Conservation (phyloP, 2,329 filamentous ascomycete species). For the Apiospora kogelbergensis region DNA sequence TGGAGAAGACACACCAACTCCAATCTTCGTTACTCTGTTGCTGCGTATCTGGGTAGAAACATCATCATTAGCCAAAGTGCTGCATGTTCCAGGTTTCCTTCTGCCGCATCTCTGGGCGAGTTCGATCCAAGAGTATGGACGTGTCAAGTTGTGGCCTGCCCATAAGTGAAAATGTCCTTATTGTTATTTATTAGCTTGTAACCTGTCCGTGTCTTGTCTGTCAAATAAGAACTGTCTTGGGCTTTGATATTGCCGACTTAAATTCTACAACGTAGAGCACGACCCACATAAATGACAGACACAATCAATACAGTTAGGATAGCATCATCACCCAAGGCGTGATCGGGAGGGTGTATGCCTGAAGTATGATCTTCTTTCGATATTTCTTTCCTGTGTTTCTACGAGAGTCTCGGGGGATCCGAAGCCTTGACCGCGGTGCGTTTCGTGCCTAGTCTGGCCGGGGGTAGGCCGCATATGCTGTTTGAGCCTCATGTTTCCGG, state of each 20-base stretch:
- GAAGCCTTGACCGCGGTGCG: neutral
- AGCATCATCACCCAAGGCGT: neutral
- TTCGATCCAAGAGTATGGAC: neutral
- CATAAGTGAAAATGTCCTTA: neutral
- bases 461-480: neutral
- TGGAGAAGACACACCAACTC: neutral
- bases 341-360: neutral
- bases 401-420: neutral
- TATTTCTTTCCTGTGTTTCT: neutral
- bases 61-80: neutral
- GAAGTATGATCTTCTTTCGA: neutral
- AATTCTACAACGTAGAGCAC: neutral
- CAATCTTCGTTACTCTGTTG: neutral
- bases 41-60: neutral
- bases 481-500: constrained; percentile 5
- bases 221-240: neutral
- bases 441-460: neutral
- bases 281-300: neutral
- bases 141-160: neutral
- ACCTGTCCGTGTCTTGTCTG: neutral
- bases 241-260: neutral
- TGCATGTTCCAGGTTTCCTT: neutral
- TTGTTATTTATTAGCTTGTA: neutral
- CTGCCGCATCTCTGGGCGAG: neutral
- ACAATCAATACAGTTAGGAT: neutral